Evolutionary conservation across 352 stramenopile genomes (phyloP).

Genomic region (Phytophthora ohioensis): DNA sequence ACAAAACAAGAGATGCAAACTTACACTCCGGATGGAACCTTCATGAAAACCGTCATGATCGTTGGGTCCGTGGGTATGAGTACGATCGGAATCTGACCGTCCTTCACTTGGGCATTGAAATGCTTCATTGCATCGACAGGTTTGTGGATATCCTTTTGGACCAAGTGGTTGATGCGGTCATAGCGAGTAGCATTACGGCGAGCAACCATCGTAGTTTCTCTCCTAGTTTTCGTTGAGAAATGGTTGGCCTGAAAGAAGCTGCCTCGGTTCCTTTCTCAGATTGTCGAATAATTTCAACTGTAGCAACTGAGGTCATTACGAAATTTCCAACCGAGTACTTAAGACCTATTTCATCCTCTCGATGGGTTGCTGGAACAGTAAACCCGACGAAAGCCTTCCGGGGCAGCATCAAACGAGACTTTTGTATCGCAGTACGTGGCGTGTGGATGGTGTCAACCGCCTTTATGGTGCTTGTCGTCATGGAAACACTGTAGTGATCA

Average conservation of each 20-base stretch:
- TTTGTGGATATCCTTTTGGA: conserved; percentile 46
- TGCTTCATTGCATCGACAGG: conserved; percentile 42
- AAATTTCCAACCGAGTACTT: neutral
- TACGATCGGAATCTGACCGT: conserved; percentile 42
- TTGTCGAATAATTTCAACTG: neutral
- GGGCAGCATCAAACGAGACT: neutral
- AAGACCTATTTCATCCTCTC: too few relatives aligned
- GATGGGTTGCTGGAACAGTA: neutral
- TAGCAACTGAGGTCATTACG: neutral
- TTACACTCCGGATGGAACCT: conserved; percentile 41
- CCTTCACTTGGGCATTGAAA: conserved; percentile 43
- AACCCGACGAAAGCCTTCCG: neutral
- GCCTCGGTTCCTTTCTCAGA: neutral
- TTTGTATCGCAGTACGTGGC: neutral
- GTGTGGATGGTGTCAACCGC: conserved; percentile 4
- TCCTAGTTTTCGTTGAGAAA: neutral
- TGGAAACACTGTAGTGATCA: conserved; percentile 27
- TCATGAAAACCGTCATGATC: conserved; percentile 39
- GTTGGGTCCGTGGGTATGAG: conserved; percentile 37
- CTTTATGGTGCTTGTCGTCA: conserved; percentile 1
- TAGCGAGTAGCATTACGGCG: conserved; percentile 7
- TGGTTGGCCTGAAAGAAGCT: neutral
- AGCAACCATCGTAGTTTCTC: neutral
- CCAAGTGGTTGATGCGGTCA: conserved; percentile 38
- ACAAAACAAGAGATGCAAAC: neutral